phyloP scores from a whole-genome alignment of 148 eudicot genomes.

The Fagopyrum esculentum region DNA sequence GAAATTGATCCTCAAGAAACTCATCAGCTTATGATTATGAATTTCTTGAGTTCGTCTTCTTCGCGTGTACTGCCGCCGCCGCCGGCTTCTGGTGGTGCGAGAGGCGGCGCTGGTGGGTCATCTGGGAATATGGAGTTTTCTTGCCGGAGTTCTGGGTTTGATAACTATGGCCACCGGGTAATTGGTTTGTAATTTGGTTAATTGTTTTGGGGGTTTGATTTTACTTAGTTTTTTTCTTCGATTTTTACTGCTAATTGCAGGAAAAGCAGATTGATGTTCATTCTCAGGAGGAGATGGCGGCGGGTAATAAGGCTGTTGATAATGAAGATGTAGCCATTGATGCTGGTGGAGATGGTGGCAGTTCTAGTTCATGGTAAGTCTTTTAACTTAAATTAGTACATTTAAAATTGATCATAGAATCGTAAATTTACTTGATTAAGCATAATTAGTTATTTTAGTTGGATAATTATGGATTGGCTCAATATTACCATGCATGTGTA shows the following conservation, averaged over 20 bases:
- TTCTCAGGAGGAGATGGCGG: neutral
- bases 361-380: neutral
- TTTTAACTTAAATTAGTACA: no score
- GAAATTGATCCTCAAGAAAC: neutral
- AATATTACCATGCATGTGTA: no score
- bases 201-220: neutral
- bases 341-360: neutral
- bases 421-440: no score
- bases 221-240: neutral
- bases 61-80: neutral
- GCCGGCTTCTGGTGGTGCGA: neutral
- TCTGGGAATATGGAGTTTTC: neutral
- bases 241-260: neutral
- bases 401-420: no score
- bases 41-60: neutral
- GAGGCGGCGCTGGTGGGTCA: neutral
- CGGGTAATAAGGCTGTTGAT: neutral
- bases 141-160: neutral
- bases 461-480: no score
- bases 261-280: neutral
- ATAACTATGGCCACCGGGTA: neutral
- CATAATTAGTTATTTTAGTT: no score
- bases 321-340: neutral
- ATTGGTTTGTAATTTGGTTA: neutral
- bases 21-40: constrained; percentile 5